Evolutionary conservation across 1,284 basidiomycete species (phyloP), one percentile per base, ranked within the genome.

Genomic region (Erythrobasidium hasegawianum): DNA sequence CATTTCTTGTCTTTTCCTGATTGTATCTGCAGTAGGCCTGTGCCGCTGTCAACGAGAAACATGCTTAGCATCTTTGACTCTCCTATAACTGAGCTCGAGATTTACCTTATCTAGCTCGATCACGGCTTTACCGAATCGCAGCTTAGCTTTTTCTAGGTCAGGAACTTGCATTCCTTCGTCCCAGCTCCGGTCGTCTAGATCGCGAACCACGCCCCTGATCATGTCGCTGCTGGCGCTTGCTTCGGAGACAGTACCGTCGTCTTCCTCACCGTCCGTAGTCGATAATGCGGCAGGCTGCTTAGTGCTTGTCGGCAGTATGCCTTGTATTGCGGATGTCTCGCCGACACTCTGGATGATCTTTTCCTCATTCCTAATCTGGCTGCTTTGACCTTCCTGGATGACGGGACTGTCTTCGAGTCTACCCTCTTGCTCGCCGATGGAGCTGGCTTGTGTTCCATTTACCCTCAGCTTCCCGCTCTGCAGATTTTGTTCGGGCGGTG

Each of bases 191-290:
- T 29, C 5, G 33, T 65, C 62, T 27, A 14, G n/a, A 20, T 65
- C 62, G 16, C 56, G 39, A 13, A 53, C 56, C 0, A 58, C 62
- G 16, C 20, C 20, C n/a, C 45, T 33, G 9, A 65, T 52, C 18
- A 65, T 24, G 18, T 22, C 14, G 38, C 62, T 65, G 10, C 55
- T 65, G 13, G 26, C 27, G n/a, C 43, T 50, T 3, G 62, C 43
- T 20, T 58, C 56, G 1, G 62, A 65, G 0, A 18, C 43, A 13
- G 53, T 56, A 29, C 55, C 62, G 18, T 65, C 62, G n/a, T 57
- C 62, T 11, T 65, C 62, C 20, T 65, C 62, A 9, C 16, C 56
- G 50, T 57, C 56, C 14, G 55, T 55, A 14, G 62, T 52, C 2
- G 55, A 41, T 24, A 43, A 57, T 1, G 62, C 54, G 4, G 56